Evolutionary conservation across 1,139 yeast species (phyloP).

Genomic region (Eremothecium coryli): DNA sequence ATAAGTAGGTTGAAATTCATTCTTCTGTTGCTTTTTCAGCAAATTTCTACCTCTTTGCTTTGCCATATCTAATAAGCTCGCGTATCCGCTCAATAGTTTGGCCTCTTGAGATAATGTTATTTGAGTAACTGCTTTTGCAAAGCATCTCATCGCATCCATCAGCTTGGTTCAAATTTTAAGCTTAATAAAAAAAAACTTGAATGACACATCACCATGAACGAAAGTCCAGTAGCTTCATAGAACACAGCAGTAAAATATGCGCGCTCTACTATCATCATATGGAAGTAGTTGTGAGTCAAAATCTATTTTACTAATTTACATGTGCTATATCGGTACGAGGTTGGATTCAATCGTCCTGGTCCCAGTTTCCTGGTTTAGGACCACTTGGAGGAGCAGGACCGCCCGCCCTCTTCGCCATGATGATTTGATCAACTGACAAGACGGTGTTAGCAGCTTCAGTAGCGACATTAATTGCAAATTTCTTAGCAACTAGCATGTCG

Average conservation of each 20-base stretch:
- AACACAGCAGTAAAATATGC: too few relatives aligned
- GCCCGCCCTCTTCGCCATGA: slow-evolving; percentile 85
- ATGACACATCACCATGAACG: too few relatives aligned
- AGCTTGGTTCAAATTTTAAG: too few relatives aligned
- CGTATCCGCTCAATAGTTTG: too few relatives aligned
- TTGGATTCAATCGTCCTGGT: slow-evolving; percentile 65
- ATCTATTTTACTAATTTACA: background rate
- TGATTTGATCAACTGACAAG: slow-evolving; percentile 71
- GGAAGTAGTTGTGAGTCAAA: too few relatives aligned
- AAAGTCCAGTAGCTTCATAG: too few relatives aligned
- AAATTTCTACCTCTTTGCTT: slow-evolving; percentile 65
- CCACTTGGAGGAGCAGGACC: slow-evolving; percentile 88
- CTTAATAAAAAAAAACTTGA: too few relatives aligned
- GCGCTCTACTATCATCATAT: too few relatives aligned
- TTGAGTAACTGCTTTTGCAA: too few relatives aligned
- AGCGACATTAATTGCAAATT: slow-evolving; percentile 83
- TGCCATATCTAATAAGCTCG: slow-evolving; percentile 31
- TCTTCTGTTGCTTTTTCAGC: slow-evolving; percentile 35
- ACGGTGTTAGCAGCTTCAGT: slow-evolving; percentile 93
- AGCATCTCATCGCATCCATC: too few relatives aligned
- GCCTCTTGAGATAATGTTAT: too few relatives aligned
- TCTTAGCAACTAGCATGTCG: slow-evolving; percentile 74
- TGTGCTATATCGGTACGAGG: too few relatives aligned
- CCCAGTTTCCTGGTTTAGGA: slow-evolving; percentile 94
- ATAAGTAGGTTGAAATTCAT: slow-evolving; percentile 20